Percentiles rank a stretch among this genome's conserved stretches.
These are phyloP conservation scores for Trichoderma guizhouense DNA, from an alignment of 2,329 filamentous ascomycete genomes.

Conservation along the genomic window DNA sequence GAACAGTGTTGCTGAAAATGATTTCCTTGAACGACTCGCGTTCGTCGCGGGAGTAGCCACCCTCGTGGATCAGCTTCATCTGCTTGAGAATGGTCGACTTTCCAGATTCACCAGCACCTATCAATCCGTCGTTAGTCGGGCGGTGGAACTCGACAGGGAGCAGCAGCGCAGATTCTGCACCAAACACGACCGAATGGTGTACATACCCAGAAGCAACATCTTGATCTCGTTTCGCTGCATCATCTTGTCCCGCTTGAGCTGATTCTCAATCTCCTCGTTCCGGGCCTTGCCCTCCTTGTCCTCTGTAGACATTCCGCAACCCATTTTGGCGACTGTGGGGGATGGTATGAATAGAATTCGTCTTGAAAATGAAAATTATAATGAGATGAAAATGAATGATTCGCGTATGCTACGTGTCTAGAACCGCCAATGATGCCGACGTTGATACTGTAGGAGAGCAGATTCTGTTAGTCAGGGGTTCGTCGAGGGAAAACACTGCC, in stretches of 20 bases:
- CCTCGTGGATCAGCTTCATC: slow-evolving; percentile 99
- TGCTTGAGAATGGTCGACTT: slow-evolving; percentile 98
- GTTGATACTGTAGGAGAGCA: slow-evolving; percentile 2
- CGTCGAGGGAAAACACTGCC: neutral
- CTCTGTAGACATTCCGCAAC: slow-evolving; percentile 99
- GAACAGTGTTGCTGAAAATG: slow-evolving; percentile 68
- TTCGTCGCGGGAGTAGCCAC: slow-evolving; percentile 92
- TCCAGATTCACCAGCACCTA: slow-evolving; percentile 89
- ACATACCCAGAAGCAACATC: slow-evolving; percentile 92
- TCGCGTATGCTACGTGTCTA: slow-evolving; percentile 5
- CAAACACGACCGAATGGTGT: neutral
- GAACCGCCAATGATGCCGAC: slow-evolving; percentile 10
- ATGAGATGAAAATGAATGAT: neutral
- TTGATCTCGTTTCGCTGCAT: slow-evolving; percentile 99
- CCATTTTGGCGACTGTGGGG: slow-evolving; percentile 68
- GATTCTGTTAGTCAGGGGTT: slow-evolving; percentile 9
- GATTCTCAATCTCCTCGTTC: slow-evolving; percentile 99
- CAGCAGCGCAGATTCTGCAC: neutral
- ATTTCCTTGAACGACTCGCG: slow-evolving; percentile 68
- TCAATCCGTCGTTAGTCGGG: slow-evolving; percentile 10
- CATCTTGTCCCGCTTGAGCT: slow-evolving; percentile 97
- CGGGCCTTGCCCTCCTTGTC: slow-evolving; percentile 99
- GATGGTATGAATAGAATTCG: slow-evolving; percentile 19
- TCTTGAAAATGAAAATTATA: neutral
- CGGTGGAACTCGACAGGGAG: neutral